These are phyloP conservation scores for Ophiostoma fasciatum DNA, from an alignment of 2,329 filamentous ascomycete genomes.

Conservation along the genomic window DNA sequence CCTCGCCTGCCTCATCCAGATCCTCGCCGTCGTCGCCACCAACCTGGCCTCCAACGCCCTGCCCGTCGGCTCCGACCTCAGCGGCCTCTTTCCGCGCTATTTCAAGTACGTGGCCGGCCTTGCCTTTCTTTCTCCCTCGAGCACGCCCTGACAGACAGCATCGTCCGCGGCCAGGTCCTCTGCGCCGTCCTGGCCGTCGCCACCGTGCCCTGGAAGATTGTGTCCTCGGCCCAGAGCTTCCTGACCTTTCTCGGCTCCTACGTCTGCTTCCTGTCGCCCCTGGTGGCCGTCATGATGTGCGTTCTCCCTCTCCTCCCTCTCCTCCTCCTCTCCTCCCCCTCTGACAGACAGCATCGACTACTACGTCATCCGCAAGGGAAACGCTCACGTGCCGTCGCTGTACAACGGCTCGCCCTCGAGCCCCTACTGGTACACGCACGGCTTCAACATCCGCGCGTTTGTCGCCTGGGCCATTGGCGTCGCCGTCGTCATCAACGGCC, in stretches of 20 bases:
- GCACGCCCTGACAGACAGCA: constrained; percentile 12
- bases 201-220: constrained; percentile 13
- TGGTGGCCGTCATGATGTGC: constrained; percentile 5
- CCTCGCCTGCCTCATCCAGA: constrained; percentile 11
- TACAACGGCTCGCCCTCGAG: constrained; percentile 18
- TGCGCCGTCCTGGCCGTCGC: constrained; percentile 11
- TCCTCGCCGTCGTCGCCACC: constrained; percentile 12
- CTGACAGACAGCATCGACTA: constrained; percentile 8
- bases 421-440: constrained; percentile 20
- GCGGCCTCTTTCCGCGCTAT: constrained; percentile 19
- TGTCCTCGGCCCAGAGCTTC: constrained; percentile 10
- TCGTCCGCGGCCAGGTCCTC: constrained; percentile 18
- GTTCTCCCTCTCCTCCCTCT: not conserved
- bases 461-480: constrained; percentile 20
- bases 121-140: too few species aligned
- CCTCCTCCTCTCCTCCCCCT: not conserved
- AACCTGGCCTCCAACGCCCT: constrained; percentile 19
- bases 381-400: constrained; percentile 19
- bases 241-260: constrained; percentile 12
- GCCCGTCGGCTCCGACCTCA: constrained; percentile 21
- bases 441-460: constrained; percentile 21
- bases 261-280: constrained; percentile 10
- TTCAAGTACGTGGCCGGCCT: constrained; percentile 9
- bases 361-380: constrained; percentile 22
- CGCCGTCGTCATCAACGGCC: constrained; percentile 21